Evolutionary conservation across 257 asterid genomes (phyloP).

Genomic region (Primulina huaijiensis): DNA sequence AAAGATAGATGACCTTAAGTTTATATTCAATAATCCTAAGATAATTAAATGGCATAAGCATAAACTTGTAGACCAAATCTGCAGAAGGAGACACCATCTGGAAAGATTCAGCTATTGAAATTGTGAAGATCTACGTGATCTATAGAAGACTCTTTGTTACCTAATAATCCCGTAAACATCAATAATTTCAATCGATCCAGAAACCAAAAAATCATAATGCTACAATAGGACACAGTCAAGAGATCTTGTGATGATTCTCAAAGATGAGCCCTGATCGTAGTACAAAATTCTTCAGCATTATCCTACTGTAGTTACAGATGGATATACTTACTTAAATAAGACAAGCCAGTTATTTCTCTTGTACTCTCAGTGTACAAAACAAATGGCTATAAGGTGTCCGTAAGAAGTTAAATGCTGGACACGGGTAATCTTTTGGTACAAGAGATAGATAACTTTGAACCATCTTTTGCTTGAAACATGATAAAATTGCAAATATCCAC

Average conservation of each 20-base stretch:
- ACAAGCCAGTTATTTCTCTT: not conserved
- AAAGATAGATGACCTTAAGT: no score
- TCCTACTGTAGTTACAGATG: not conserved
- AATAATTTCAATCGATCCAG: not conserved
- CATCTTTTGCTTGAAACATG: not conserved
- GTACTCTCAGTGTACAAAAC: not conserved
- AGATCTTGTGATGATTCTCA: not conserved
- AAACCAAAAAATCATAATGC: not conserved
- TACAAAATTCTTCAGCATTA: not conserved
- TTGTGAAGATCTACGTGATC: not conserved
- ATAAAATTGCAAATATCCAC: not conserved
- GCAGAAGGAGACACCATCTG: not conserved
- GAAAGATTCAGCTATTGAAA: not conserved
- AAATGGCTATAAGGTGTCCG: not conserved
- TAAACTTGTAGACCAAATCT: not conserved
- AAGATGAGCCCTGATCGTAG: not conserved
- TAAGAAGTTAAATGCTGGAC: not conserved
- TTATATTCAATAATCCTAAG: not conserved
- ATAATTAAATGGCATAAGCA: not conserved
- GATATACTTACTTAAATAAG: not conserved
- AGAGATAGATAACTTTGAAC: not conserved
- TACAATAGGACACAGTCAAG: not conserved
- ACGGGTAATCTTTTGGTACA: not conserved
- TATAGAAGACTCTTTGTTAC: not conserved
- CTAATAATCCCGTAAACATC: not conserved